phyloP scores from a whole-genome alignment of 108 stramenopile genomes.

The Nitzschia palea region DNA sequence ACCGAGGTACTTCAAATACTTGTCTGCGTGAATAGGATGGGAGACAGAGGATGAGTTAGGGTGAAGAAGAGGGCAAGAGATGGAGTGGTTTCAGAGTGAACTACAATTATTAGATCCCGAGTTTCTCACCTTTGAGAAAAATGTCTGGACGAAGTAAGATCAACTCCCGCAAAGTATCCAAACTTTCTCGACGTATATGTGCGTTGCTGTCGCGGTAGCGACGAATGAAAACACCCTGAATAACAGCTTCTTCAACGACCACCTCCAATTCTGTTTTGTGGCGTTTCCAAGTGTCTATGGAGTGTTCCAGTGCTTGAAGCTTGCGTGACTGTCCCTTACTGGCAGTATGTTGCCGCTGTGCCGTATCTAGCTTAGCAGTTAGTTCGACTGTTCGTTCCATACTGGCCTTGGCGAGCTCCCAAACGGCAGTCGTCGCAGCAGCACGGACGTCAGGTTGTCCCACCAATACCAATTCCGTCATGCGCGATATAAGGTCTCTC shows the following conservation, averaged over 20 bases:
- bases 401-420: constrained; percentile 58
- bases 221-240: constrained; percentile 75
- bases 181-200: constrained; percentile 65
- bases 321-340: constrained; percentile 42
- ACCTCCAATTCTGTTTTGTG: constrained; percentile 61
- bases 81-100: no score
- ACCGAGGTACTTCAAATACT: constrained; percentile 90
- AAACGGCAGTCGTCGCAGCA: constrained; percentile 64
- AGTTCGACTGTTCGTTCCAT: constrained; percentile 57
- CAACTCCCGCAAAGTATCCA: constrained; percentile 60
- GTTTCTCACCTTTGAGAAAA: constrained; percentile 47
- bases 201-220: constrained; percentile 81
- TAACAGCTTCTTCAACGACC: constrained; percentile 48
- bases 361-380: constrained; percentile 46
- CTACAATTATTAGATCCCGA: no score
- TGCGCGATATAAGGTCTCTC: constrained; percentile 49
- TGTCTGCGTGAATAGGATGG: constrained; percentile 40
- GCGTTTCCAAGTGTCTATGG: constrained; percentile 63
- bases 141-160: constrained; percentile 74
- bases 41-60: no score
- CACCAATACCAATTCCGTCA: constrained; percentile 67
- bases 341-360: constrained; percentile 53
- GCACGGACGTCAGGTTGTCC: constrained; percentile 84
- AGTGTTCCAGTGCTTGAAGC: constrained; percentile 46
- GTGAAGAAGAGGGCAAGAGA: no score